These are phyloP conservation scores for Dactylella cylindrospora DNA, from an alignment of 2,329 filamentous ascomycete genomes.

Conservation along the genomic window DNA sequence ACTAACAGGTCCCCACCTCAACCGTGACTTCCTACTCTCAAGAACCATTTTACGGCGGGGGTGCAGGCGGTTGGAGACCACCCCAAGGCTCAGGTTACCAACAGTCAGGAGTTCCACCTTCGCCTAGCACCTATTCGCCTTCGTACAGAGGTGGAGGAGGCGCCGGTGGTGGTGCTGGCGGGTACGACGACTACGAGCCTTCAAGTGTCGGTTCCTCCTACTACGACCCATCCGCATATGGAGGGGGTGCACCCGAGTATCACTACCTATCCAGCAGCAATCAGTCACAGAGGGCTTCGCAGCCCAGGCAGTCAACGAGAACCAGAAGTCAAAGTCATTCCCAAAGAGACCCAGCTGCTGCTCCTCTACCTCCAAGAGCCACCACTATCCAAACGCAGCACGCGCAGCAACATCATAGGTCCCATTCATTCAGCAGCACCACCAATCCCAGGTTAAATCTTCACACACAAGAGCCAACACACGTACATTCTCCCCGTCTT, in stretches of 20 bases:
- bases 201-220: constrained; percentile 43
- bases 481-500: constrained; percentile 32
- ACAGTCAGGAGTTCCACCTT: constrained; percentile 37
- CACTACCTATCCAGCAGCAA: constrained; percentile 43
- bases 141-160: constrained; percentile 40
- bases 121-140: constrained; percentile 42
- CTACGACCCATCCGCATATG: constrained; percentile 43
- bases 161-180: constrained; percentile 32
- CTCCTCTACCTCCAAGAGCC: constrained; percentile 25
- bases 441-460: constrained; percentile 33
- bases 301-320: constrained; percentile 39
- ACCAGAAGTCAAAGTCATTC: constrained; percentile 33
- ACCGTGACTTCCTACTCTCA: constrained; percentile 44
- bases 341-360: constrained; percentile 17
- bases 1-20: constrained; percentile 33
- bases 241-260: constrained; percentile 39
- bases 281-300: constrained; percentile 39
- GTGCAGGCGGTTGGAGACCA: constrained; percentile 39
- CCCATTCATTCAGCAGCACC: constrained; percentile 34
- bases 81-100: constrained; percentile 37
- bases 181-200: constrained; percentile 43
- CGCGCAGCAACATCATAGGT: constrained; percentile 36
- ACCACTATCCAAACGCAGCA: constrained; percentile 37
- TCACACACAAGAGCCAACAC: constrained; percentile 25
- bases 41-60: constrained; percentile 43